Percentiles rank a stretch among this genome's conserved stretches.
Evolutionary conservation across 129 eudicot genomes (phyloP).

Genomic region (Glebionis coronaria): DNA sequence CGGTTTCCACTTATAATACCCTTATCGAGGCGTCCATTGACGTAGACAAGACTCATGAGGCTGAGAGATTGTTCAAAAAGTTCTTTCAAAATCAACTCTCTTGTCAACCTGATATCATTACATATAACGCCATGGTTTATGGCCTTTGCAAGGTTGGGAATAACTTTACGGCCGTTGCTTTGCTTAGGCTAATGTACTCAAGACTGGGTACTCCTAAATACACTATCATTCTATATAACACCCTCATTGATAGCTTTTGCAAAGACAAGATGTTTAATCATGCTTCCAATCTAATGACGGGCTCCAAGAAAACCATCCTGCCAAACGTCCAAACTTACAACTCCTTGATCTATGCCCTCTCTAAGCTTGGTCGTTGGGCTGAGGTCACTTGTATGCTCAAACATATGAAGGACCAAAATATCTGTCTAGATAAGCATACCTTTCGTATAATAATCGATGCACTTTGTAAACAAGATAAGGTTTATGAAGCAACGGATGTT

Average conservation of each 20-base stretch:
- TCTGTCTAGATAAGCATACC: not conserved
- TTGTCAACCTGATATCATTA: conserved; percentile 13
- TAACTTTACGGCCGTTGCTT: not conserved
- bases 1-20: not conserved
- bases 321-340: conserved; percentile 6
- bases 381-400: not conserved
- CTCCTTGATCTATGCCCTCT: conserved; percentile 1
- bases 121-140: conserved; percentile 8
- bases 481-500: not conserved
- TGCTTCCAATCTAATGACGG: conserved; percentile 4
- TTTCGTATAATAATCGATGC: not conserved
- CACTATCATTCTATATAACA: not conserved
- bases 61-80: conserved; percentile 9
- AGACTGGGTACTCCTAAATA: not conserved
- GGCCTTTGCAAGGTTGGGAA: conserved; percentile 14
- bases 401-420: not conserved
- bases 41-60: conserved; percentile 9
- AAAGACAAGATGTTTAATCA: not conserved
- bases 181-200: conserved; percentile 10
- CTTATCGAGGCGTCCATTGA: conserved; percentile 5
- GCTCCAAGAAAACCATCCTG: not conserved
- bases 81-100: not conserved
- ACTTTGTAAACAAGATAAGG: not conserved
- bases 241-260: conserved; percentile 1
- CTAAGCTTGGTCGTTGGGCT: not conserved